Evolutionary conservation across 345 rosid species (phyloP).

Genomic region (Psidium friedrichsthalianum): DNA sequence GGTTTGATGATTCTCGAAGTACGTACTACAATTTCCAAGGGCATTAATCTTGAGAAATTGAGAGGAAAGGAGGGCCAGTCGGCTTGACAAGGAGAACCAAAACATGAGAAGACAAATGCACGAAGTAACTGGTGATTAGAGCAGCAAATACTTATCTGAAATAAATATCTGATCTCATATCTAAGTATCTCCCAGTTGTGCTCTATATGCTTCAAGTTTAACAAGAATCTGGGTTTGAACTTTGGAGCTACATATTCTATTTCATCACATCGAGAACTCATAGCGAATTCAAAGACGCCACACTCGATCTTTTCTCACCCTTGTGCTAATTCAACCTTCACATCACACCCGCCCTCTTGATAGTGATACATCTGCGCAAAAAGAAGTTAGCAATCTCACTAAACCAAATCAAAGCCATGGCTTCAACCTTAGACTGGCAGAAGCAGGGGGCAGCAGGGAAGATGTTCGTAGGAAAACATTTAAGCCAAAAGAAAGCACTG

Average conservation of each 20-base stretch:
- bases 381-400: background rate
- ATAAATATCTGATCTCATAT: background rate
- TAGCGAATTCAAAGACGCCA: no score
- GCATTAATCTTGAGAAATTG: background rate
- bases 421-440: background rate
- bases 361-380: background rate
- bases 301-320: no score
- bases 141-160: background rate
- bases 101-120: background rate
- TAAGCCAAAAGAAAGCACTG: no score
- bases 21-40: background rate
- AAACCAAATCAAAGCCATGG: background rate
- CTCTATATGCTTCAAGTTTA: no score
- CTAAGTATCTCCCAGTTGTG: background rate
- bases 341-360: background rate
- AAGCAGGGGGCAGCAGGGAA: background rate
- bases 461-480: background rate
- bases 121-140: background rate
- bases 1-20: background rate
- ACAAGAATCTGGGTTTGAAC: no score
- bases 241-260: no score
- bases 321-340: no score
- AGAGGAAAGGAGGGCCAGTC: background rate
- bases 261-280: no score
- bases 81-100: background rate